Evolutionary conservation across 208 protist genomes (phyloP).

Genomic region (Porcisia deanei): DNA sequence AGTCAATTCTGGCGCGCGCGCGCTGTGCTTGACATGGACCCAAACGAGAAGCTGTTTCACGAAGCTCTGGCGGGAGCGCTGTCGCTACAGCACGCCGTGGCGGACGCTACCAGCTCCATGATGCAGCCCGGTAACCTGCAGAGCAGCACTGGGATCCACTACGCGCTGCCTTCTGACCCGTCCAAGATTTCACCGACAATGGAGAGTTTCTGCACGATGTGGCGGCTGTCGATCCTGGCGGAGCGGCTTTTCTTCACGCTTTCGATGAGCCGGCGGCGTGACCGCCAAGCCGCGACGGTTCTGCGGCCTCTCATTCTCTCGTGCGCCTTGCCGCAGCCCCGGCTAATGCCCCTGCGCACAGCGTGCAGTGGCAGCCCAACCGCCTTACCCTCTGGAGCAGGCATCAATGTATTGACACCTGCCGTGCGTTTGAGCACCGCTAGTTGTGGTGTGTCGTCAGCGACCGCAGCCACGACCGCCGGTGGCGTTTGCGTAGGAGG

Average conservation of each 20-base stretch:
- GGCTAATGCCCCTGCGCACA: neutral
- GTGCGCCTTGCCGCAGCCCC: conserved; percentile 46
- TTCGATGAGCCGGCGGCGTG: conserved; percentile 67
- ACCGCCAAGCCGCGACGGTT: conserved; percentile 37
- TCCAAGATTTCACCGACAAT: conserved; percentile 62
- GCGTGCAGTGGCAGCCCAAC: conserved; percentile 3
- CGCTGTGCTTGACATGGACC: conserved; percentile 76
- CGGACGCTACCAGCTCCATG: conserved; percentile 66
- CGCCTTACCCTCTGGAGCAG: conserved; percentile 2
- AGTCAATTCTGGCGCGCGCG: conserved; percentile 80
- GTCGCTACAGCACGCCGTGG: conserved; percentile 61
- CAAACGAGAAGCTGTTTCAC: conserved; percentile 65
- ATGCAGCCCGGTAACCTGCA: conserved; percentile 88
- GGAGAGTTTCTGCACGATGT: conserved; percentile 72
- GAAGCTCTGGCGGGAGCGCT: conserved; percentile 62
- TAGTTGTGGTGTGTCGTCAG: neutral
- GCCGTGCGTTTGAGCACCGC: neutral
- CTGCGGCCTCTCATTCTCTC: conserved; percentile 78
- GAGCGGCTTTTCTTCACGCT: conserved; percentile 69
- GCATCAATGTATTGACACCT: neutral
- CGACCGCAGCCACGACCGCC: neutral
- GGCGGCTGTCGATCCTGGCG: conserved; percentile 57
- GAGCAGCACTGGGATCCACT: conserved; percentile 82
- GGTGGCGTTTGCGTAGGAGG: neutral
- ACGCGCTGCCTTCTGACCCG: conserved; percentile 65